Base-by-base conservation (phyloP, 2,329 filamentous ascomycete species). In the Venturia aucupariae region DNA sequence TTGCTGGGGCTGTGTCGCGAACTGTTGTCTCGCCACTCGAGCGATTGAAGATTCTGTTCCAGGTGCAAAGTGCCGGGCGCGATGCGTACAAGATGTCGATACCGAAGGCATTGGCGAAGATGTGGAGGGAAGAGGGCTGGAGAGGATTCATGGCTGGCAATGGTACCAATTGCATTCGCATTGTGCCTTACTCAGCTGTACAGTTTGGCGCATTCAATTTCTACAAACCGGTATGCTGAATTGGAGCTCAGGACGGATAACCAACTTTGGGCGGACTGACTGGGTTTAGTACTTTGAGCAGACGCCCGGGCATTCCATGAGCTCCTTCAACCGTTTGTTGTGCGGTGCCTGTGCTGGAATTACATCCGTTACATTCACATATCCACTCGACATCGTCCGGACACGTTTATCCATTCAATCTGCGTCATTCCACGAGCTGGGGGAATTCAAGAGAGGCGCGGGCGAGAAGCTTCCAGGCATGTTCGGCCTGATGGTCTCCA, bases 131-230 rank as follows among this genome's bases (percentile, higher is more conserved):
- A 74, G 94, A 99, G 77, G 94, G 94, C 64, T 97, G 92, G 91
- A 87, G 86, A 75, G 94, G 94, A 0, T 96, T 97, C 77, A 96
- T 99, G 92, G 86, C 92, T 69, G 94, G 94, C 62, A 99, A 99
- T 75, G 94, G 94, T 68, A 97, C 92, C 67, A 99, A 99, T 76
- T 99, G 94, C 81, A 90, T 99, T 71, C 90, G 94, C 67, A 99
- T 99, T 69, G 91, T 99, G 62, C 94, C 94, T 4, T 99, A 99
- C 76, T 97, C 93, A 61, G 94, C 94, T 13, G 94, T 97, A 48
- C 94, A 99, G 73, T 99, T 99, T 76, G 93, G 93, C 70, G 95
- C 92, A 73, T 99, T 97, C 80, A 97, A 96, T 75, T 86, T 97
- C 69, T 99, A 99, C 79, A 97, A 96, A 77, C 84, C 86, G 79